These are phyloP conservation scores for Allium sativum DNA, from an alignment of 106 monocot species.

Conservation along the genomic window DNA sequence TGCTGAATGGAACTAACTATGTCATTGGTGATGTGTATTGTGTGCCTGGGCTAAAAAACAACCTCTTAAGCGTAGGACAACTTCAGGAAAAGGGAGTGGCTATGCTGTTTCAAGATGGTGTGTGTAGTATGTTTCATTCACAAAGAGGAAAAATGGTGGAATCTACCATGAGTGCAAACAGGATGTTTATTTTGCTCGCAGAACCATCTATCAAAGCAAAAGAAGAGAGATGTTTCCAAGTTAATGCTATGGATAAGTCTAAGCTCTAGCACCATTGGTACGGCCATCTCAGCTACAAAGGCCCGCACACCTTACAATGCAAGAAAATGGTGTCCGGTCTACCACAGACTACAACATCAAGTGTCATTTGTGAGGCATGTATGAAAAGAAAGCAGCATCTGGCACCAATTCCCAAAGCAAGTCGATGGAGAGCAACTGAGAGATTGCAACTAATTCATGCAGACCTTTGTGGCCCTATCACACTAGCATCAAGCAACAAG, in stretches of 20 bases:
- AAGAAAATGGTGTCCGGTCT: neutral
- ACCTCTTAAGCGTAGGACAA: neutral
- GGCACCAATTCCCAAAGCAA: neutral
- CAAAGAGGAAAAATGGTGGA: neutral
- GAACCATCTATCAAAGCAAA: neutral
- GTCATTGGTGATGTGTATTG: neutral
- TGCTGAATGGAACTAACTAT: neutral
- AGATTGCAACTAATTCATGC: neutral
- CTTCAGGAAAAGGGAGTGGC: neutral
- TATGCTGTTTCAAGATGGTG: neutral
- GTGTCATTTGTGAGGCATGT: neutral
- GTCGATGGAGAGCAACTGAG: neutral
- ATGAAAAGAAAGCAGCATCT: neutral
- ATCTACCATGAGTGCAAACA: neutral
- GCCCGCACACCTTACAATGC: neutral
- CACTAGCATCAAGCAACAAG: neutral
- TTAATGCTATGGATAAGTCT: neutral
- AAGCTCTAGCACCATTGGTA: neutral
- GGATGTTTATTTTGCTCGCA: neutral
- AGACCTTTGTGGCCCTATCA: conserved; percentile 1
- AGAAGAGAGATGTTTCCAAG: neutral
- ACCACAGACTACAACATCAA: neutral
- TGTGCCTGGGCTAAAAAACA: neutral
- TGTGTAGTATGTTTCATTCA: neutral
- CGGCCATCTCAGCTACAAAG: neutral